A percentile compares a stretch with the other conserved stretches of the same genome.
These are phyloP conservation scores for Alisma plantagoaquatica DNA, from an alignment of 106 monocot genomes.

Conservation along the genomic window DNA sequence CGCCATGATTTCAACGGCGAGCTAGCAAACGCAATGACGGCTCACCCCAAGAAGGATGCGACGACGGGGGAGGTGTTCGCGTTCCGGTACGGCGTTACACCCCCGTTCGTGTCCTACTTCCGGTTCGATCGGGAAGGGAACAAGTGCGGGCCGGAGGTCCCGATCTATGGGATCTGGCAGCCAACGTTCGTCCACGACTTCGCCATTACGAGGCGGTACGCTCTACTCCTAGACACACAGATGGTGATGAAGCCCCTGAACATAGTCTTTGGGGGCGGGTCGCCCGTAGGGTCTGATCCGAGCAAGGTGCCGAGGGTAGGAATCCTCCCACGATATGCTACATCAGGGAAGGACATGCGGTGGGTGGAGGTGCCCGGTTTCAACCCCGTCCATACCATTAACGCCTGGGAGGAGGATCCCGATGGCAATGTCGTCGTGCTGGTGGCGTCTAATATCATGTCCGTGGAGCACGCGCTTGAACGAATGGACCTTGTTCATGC, in stretches of 20 bases:
- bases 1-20: constrained; percentile 29
- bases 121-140: constrained; percentile 1
- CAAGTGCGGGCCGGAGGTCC: not conserved
- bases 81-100: constrained; percentile 32
- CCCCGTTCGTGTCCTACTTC: constrained; percentile 6
- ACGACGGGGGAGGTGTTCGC: constrained; percentile 53
- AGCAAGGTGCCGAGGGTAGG: constrained; percentile 3
- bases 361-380: constrained; percentile 12
- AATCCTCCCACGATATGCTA: not conserved
- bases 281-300: not conserved
- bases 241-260: not conserved
- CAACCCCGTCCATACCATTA: constrained; percentile 6
- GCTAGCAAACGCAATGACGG: constrained; percentile 51
- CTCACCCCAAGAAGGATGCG: constrained; percentile 57
- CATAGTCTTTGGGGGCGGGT: not conserved
- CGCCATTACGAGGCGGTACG: constrained; percentile 3
- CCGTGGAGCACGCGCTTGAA: not conserved
- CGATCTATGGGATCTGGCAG: not conserved
- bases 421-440: not conserved
- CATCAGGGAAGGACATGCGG: not conserved
- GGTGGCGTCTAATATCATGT: not conserved
- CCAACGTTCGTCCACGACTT: constrained; percentile 9
- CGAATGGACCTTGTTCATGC: not conserved
- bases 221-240: constrained; percentile 4
- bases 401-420: constrained; percentile 14